Conservation (phyloP, 495 filamentous ascomycete genomes). For the Bathelium albidoporum region DNA sequence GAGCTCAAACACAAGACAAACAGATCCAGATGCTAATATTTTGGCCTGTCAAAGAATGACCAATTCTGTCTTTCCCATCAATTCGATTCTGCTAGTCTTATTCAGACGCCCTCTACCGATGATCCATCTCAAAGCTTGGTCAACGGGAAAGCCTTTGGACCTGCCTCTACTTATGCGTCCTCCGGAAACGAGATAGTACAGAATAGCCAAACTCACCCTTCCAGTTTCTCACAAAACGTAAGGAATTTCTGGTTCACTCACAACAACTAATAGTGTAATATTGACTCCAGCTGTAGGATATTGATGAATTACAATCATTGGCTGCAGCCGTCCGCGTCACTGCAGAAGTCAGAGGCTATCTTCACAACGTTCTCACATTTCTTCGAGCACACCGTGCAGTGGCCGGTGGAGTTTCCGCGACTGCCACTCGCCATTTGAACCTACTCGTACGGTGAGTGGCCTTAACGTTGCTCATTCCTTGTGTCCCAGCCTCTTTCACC, state of each 20-base stretch:
- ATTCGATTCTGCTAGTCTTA: slow-evolving; percentile 49
- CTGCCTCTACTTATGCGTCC: slow-evolving; percentile 15
- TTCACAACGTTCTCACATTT: slow-evolving; percentile 76
- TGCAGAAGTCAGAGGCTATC: slow-evolving; percentile 66
- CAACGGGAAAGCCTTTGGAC: neutral
- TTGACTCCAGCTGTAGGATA: slow-evolving; percentile 26
- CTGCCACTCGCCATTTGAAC: slow-evolving; percentile 67
- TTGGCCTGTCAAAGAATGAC: slow-evolving; percentile 49
- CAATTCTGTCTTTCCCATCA: slow-evolving; percentile 74
- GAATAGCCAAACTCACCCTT: neutral
- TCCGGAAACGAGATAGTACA: slow-evolving; percentile 44
- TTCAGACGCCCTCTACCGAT: slow-evolving; percentile 18
- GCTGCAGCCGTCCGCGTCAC: slow-evolving; percentile 37
- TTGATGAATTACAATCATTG: slow-evolving; percentile 33
- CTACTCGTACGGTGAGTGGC: slow-evolving; percentile 47
- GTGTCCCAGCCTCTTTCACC: too few species aligned
- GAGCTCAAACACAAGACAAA: neutral
- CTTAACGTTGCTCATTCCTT: too few species aligned
- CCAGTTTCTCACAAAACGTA: slow-evolving; percentile 20
- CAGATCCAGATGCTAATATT: neutral
- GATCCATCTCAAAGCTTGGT: slow-evolving; percentile 44
- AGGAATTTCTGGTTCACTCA: neutral
- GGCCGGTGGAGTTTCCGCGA: slow-evolving; percentile 61
- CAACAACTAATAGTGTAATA: neutral
- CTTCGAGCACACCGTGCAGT: slow-evolving; percentile 79